These are phyloP conservation scores for Haplosporangium sp. DNA, from an alignment of 371 early-diverging fungal genomes.

Conservation along the genomic window DNA sequence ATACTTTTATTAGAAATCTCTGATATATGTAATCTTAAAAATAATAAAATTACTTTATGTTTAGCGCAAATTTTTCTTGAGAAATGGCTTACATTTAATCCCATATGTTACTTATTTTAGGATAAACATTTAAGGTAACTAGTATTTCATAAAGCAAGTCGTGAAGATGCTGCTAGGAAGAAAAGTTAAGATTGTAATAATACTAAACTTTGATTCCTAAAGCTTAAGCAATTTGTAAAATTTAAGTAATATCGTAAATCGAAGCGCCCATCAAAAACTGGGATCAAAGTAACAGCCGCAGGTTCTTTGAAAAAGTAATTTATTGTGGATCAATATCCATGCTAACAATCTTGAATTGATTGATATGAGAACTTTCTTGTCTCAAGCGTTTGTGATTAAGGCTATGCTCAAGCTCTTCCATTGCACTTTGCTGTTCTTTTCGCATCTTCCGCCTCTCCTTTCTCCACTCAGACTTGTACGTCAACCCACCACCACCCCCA, in stretches of 20 bases:
- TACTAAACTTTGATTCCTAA: neutral
- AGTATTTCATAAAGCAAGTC: no score
- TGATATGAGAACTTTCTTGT: constrained; percentile 19
- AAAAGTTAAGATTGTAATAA: neutral
- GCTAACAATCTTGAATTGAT: constrained; percentile 25
- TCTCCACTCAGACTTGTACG: constrained; percentile 36
- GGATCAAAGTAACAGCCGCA: no score
- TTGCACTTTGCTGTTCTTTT: constrained; percentile 18
- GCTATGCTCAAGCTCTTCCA: constrained; percentile 37
- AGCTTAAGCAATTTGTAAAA: no score
- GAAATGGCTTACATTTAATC: no score
- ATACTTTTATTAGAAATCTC: constrained; percentile 23
- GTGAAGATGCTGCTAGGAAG: no score
- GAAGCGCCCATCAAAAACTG: no score
- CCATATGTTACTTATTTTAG: no score
- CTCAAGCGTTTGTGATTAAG: constrained; percentile 35
- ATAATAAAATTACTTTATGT: neutral
- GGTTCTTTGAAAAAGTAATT: neutral
- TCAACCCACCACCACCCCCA: constrained; percentile 1
- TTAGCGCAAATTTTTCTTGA: no score
- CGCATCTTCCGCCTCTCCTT: constrained; percentile 42
- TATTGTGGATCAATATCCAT: constrained; percentile 39
- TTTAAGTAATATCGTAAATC: no score
- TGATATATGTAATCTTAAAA: no score
- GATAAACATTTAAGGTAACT: no score